Evolutionary conservation across 2,329 filamentous ascomycete species (phyloP).

Genomic region (Neofusicoccum laricinum): DNA sequence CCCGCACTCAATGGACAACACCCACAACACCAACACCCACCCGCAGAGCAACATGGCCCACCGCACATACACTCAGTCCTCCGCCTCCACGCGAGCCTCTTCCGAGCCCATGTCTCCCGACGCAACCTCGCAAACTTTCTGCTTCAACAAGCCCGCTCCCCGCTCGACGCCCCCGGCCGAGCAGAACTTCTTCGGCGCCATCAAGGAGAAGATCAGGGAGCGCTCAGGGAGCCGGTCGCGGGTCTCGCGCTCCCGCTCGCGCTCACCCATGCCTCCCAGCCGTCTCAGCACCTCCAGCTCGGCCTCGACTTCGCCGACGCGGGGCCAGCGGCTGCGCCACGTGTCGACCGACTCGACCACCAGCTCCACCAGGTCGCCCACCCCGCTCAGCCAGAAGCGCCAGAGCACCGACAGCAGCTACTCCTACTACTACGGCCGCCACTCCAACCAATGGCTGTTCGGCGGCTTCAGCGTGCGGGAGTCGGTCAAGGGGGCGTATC

Average conservation of each 20-base stretch:
- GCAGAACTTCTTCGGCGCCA: conserved; percentile 35
- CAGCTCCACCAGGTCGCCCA: conserved; percentile 22
- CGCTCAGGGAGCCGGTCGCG: conserved; percentile 34
- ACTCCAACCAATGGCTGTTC: conserved; percentile 40
- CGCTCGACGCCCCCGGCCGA: conserved; percentile 26
- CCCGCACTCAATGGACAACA: neutral
- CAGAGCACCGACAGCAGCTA: conserved; percentile 32
- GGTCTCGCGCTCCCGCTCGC: conserved; percentile 27
- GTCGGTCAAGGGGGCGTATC: conserved; percentile 27
- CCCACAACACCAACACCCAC: neutral
- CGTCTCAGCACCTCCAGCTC: conserved; percentile 18
- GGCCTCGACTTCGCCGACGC: conserved; percentile 19
- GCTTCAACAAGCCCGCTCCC: conserved; percentile 13
- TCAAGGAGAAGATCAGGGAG: conserved; percentile 32
- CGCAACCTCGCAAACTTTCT: conserved; percentile 10
- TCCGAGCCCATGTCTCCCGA: neutral
- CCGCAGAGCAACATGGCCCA: neutral
- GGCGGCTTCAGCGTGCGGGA: conserved; percentile 37
- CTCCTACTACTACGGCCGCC: conserved; percentile 21
- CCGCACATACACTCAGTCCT: conserved; percentile 11
- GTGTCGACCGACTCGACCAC: conserved; percentile 24
- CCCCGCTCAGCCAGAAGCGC: conserved; percentile 25
- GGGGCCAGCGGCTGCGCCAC: conserved; percentile 24
- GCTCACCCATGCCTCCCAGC: conserved; percentile 27
- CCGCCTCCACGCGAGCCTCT: conserved; percentile 1